Percentiles rank a stretch among this genome's conserved stretches.
phyloP scores from a whole-genome alignment of 2,329 filamentous ascomycete genomes.

The Pseudopyricularia cyperi region DNA sequence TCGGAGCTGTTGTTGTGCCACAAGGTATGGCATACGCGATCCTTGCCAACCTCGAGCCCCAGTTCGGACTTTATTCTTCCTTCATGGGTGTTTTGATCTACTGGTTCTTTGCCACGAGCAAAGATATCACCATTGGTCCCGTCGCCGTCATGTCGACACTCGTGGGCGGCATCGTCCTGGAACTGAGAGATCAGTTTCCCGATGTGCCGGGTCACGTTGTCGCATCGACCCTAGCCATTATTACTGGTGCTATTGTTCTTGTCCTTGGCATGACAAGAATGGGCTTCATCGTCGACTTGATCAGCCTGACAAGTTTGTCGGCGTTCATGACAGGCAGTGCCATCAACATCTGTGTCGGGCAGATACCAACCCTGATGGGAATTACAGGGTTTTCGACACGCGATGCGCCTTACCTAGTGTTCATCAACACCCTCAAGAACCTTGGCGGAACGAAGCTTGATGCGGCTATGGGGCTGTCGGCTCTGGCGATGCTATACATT shows the following conservation, averaged over 20 bases:
- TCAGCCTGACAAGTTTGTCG: constrained; percentile 77
- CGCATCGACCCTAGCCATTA: constrained; percentile 65
- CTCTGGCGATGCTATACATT: constrained; percentile 62
- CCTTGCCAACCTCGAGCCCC: constrained; percentile 63
- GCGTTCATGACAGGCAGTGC: constrained; percentile 97
- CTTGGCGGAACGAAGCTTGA: constrained; percentile 58
- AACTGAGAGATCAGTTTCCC: constrained; percentile 44
- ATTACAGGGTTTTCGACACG: constrained; percentile 50
- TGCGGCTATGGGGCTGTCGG: constrained; percentile 78
- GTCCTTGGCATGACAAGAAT: constrained; percentile 66
- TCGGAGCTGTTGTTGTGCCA: constrained; percentile 67
- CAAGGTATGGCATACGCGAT: constrained; percentile 93
- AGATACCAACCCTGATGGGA: constrained; percentile 72
- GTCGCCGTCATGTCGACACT: constrained; percentile 93
- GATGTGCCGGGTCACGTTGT: constrained; percentile 51
- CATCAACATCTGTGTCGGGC: constrained; percentile 74
- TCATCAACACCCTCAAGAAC: constrained; percentile 70
- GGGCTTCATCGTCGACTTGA: constrained; percentile 88
- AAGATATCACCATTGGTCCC: constrained; percentile 95
- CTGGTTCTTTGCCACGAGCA: constrained; percentile 97
- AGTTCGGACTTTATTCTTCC: constrained; percentile 87
- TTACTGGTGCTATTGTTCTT: constrained; percentile 65
- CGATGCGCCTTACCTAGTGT: constrained; percentile 65
- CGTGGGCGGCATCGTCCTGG: constrained; percentile 65
- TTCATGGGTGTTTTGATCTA: constrained; percentile 94